Percentiles rank a stretch among this genome's conserved stretches.
Conservation (phyloP, 192 early-diverging fungal genomes). For the Geosiphon pyriformis region DNA sequence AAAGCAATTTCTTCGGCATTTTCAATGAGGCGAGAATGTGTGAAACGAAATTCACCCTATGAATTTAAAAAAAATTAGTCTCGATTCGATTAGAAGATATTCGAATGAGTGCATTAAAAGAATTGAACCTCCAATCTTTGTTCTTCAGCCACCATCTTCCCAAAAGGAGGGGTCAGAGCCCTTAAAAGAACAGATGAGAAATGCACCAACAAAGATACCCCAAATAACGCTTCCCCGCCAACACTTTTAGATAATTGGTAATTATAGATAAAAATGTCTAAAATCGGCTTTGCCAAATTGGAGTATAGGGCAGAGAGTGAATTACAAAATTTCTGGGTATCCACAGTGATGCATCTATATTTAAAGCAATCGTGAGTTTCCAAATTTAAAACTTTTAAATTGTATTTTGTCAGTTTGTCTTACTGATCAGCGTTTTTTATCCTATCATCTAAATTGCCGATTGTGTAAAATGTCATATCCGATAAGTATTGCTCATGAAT, state of each 20-base stretch:
- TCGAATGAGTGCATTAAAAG: not conserved
- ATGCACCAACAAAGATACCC: constrained; percentile 74
- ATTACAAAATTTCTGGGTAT: constrained; percentile 85
- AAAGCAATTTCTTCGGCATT: constrained; percentile 96
- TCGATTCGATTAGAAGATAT: too few species aligned
- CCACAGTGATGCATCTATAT: constrained; percentile 67
- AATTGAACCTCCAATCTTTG: constrained; percentile 64
- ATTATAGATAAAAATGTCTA: constrained; percentile 93
- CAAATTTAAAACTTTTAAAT: constrained; percentile 22
- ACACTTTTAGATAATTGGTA: constrained; percentile 79
- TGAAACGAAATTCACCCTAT: constrained; percentile 89
- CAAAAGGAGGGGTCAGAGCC: constrained; percentile 89
- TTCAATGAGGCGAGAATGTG: constrained; percentile 90
- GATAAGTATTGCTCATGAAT: constrained; percentile 80
- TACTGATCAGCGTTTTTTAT: constrained; percentile 87
- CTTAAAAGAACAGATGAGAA: constrained; percentile 73
- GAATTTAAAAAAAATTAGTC: too few species aligned
- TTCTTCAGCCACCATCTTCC: constrained; percentile 90
- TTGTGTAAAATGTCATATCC: constrained; percentile 91
- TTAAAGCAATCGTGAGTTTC: not conserved
- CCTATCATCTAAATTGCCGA: constrained; percentile 89
- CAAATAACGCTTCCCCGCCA: constrained; percentile 80
- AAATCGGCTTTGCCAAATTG: constrained; percentile 90
- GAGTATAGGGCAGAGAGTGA: constrained; percentile 85
- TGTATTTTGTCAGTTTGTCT: constrained; percentile 12